phyloP scores from a whole-genome alignment of 345 rosid genomes.

The Orychophragmus violaceus region DNA sequence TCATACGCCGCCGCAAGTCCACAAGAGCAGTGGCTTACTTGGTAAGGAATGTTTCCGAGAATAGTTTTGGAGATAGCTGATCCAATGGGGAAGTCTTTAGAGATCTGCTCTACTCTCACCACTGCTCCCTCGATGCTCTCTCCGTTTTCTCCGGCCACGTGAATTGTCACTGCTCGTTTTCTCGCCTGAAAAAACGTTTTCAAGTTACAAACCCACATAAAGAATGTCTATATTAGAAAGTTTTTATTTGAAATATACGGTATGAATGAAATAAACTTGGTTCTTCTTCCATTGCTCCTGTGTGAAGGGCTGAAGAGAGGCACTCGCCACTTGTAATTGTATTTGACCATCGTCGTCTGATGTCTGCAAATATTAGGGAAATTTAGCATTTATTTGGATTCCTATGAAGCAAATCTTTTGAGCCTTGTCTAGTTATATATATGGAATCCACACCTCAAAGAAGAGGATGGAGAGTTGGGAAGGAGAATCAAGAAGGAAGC shows the following conservation, averaged over 20 bases:
- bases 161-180: slow-evolving; percentile 63
- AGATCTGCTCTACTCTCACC: slow-evolving; percentile 47
- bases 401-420: neutral
- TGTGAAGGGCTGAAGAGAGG: slow-evolving; percentile 69
- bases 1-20: neutral
- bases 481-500: slow-evolving; percentile 54
- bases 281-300: slow-evolving; percentile 59
- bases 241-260: slow-evolving; percentile 25
- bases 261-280: slow-evolving; percentile 51
- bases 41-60: slow-evolving; percentile 62
- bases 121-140: slow-evolving; percentile 47
- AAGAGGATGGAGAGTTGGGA: slow-evolving; percentile 40
- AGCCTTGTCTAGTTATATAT: neutral
- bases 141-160: slow-evolving; percentile 55
- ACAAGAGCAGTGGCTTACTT: slow-evolving; percentile 29
- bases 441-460: slow-evolving; percentile 43
- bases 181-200: slow-evolving; percentile 39
- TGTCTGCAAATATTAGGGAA: slow-evolving; percentile 31
- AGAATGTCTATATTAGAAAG: neutral
- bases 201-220: neutral
- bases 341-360: slow-evolving; percentile 29
- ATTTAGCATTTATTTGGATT: neutral
- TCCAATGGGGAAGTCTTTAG: slow-evolving; percentile 77
- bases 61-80: slow-evolving; percentile 74
- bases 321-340: slow-evolving; percentile 37